These are phyloP conservation scores for Rhododendron henanense DNA, from an alignment of 148 eudicot species.

Conservation along the genomic window DNA sequence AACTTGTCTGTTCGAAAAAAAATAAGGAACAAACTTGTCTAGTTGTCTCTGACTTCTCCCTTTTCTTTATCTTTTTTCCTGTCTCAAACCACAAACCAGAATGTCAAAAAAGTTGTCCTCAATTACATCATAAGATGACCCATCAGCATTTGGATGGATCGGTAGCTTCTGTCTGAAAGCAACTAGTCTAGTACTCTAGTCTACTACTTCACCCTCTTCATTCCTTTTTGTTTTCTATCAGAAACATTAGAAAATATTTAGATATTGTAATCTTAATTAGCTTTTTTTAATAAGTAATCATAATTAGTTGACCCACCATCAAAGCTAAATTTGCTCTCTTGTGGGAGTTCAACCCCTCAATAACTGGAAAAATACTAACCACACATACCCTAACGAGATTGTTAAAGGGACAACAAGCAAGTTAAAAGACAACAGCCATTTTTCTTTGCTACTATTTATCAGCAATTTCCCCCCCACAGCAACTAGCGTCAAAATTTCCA, in stretches of 20 bases:
- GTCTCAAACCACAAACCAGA: background rate
- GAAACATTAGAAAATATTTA: background rate
- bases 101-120: background rate
- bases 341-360: background rate
- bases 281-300: background rate
- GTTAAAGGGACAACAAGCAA: background rate
- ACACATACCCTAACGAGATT: background rate
- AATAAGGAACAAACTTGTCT: background rate
- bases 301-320: background rate
- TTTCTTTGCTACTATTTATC: background rate
- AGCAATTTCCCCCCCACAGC: background rate
- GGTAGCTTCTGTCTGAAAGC: background rate
- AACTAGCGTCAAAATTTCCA: background rate
- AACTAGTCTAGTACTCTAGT: background rate
- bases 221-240: background rate
- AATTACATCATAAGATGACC: background rate
- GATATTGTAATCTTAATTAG: background rate
- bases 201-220: background rate
- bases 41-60: background rate
- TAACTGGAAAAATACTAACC: background rate
- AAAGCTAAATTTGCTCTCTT: background rate
- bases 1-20: background rate
- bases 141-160: background rate
- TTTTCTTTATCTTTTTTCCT: background rate
- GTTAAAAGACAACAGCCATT: background rate